Percentiles rank a stretch among this genome's conserved stretches.
These are phyloP conservation scores for Malassezia pachydermatis DNA, from an alignment of 1,284 basidiomycete species.

Conservation along the genomic window DNA sequence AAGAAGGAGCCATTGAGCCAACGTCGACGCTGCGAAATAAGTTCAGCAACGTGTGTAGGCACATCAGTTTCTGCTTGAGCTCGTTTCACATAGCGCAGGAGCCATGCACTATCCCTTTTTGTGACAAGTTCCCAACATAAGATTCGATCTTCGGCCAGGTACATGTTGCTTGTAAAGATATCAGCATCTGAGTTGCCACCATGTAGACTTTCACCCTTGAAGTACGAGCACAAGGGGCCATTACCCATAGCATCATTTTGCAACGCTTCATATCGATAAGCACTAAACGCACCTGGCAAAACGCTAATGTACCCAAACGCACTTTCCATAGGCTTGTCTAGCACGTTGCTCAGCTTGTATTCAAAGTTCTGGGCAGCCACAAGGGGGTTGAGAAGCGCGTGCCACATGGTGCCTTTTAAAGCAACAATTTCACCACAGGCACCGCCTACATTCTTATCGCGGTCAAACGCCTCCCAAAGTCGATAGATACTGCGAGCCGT, in stretches of 20 bases:
- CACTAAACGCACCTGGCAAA: slow-evolving; percentile 44
- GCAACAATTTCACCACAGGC: slow-evolving; percentile 62
- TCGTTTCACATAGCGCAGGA: slow-evolving; percentile 88
- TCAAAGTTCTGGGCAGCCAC: slow-evolving; percentile 81
- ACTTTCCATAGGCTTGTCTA: slow-evolving; percentile 45
- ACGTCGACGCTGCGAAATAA: slow-evolving; percentile 80
- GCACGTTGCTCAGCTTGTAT: slow-evolving; percentile 57
- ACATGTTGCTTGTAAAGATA: slow-evolving; percentile 70
- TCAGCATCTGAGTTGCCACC: slow-evolving; percentile 68
- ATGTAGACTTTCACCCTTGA: slow-evolving; percentile 86
- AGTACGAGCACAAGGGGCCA: slow-evolving; percentile 87
- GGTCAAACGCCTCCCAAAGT: slow-evolving; percentile 87
- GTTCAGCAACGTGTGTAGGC: slow-evolving; percentile 83
- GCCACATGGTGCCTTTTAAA: slow-evolving; percentile 53
- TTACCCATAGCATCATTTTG: slow-evolving; percentile 75
- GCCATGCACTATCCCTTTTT: slow-evolving; percentile 78
- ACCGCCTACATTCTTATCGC: slow-evolving; percentile 66
- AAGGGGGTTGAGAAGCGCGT: slow-evolving; percentile 82
- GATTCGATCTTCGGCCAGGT: slow-evolving; percentile 61
- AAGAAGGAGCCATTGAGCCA: slow-evolving; percentile 88
- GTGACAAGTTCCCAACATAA: slow-evolving; percentile 88
- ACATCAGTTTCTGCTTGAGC: slow-evolving; percentile 91
- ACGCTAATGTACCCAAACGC: slow-evolving; percentile 46
- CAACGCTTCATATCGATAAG: slow-evolving; percentile 67
- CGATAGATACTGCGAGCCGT: slow-evolving; percentile 64